Conservation (phyloP, 2,329 filamentous ascomycete genomes). For the Aspergillus nomiae region DNA sequence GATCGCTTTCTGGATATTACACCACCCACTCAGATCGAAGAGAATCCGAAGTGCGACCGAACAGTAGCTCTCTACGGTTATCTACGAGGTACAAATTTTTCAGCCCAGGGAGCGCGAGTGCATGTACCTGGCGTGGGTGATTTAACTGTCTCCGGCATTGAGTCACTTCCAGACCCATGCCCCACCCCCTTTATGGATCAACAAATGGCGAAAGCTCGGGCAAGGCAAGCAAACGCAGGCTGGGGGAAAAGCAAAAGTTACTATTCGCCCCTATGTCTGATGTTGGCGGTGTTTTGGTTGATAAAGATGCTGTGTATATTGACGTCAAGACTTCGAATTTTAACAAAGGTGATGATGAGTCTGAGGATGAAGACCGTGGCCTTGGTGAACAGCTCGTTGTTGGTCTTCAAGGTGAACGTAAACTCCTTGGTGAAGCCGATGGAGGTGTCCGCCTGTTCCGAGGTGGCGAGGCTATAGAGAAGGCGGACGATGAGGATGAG, state of each 20-base stretch:
- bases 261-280: conserved; percentile 98
- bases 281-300: conserved; percentile 91
- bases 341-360: conserved; percentile 61
- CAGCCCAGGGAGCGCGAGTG: conserved; percentile 78
- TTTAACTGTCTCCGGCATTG: conserved; percentile 78
- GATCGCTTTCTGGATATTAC: conserved; percentile 96
- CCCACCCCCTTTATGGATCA: conserved; percentile 91
- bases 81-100: conserved; percentile 90
- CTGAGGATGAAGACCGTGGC: conserved; percentile 73
- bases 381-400: conserved; percentile 95
- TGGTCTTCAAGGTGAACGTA: conserved; percentile 79
- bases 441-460: conserved; percentile 84
- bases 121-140: conserved; percentile 94
- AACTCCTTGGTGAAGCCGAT: conserved; percentile 78
- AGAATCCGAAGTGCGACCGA: conserved; percentile 85
- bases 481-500: conserved; percentile 56
- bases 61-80: conserved; percentile 92
- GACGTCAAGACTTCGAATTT: conserved; percentile 74
- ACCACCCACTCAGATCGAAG: conserved; percentile 86
- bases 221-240: conserved; percentile 74
- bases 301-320: conserved; percentile 95
- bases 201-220: conserved; percentile 81
- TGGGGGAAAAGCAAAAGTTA: conserved; percentile 96
- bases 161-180: conserved; percentile 89
- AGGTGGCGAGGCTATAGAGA: conserved; percentile 68